Evolutionary conservation across 805 yeast genomes (phyloP).

Genomic region (Cyberlindnera mississippiensis): DNA sequence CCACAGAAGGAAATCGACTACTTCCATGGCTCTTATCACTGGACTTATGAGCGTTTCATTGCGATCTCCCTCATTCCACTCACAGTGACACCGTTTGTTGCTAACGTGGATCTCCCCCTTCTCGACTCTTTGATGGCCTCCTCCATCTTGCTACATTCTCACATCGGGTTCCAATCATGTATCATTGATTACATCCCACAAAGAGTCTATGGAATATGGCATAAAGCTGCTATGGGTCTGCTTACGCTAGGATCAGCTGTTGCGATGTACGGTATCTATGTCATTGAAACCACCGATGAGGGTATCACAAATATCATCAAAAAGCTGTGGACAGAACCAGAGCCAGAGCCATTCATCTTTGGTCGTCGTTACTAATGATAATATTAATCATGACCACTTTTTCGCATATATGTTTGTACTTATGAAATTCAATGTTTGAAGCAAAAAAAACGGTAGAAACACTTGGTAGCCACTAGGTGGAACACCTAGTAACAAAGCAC

Average conservation of each 20-base stretch:
- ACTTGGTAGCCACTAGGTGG: too few relatives aligned
- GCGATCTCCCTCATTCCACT: slow-evolving; percentile 63
- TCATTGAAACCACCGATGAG: slow-evolving; percentile 72
- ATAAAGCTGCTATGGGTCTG: slow-evolving; percentile 61
- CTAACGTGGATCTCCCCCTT: slow-evolving; percentile 44
- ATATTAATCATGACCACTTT: neutral
- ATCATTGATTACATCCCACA: slow-evolving; percentile 85
- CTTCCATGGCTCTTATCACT: slow-evolving; percentile 66
- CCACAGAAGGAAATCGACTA: slow-evolving; percentile 54
- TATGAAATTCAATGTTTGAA: too few relatives aligned
- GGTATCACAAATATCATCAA: slow-evolving; percentile 69
- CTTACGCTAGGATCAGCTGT: slow-evolving; percentile 69
- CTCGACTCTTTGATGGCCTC: slow-evolving; percentile 56
- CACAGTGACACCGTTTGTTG: slow-evolving; percentile 53
- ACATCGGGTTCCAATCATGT: slow-evolving; percentile 72
- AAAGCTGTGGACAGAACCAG: slow-evolving; percentile 33
- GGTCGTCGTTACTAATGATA: slow-evolving; percentile 7
- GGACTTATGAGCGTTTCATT: slow-evolving; percentile 65
- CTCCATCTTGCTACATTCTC: slow-evolving; percentile 57
- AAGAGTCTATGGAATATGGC: slow-evolving; percentile 79
- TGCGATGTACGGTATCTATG: slow-evolving; percentile 75
- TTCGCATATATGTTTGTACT: too few relatives aligned
- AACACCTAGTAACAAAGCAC: too few relatives aligned
- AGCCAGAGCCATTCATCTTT: slow-evolving; percentile 12
- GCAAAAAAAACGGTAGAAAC: too few relatives aligned